A percentile compares a stretch with the other conserved stretches of the same genome.
Conservation (phyloP, 306 rosid genomes). For the Gleditsia sinensis region DNA sequence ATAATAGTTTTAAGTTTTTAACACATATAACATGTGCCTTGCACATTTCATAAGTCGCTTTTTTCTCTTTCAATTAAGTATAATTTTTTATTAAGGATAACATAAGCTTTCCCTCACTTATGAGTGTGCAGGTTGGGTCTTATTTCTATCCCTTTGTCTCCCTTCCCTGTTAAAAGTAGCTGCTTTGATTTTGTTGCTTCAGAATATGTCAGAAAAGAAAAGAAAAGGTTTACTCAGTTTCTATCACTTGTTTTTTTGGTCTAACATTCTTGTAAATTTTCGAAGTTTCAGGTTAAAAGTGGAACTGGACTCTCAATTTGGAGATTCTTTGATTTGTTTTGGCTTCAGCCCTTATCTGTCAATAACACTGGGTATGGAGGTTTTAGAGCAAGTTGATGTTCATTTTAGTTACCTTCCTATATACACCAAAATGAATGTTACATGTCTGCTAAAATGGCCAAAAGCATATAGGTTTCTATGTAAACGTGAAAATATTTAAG, state of each 20-base stretch:
- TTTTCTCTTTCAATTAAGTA: not conserved
- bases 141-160: not conserved
- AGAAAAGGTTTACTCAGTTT: not conserved
- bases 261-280: not conserved
- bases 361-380: not conserved
- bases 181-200: not conserved
- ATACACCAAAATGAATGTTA: not conserved
- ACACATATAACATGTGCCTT: not conserved
- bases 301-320: not conserved
- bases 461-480: not conserved
- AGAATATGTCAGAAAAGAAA: not conserved
- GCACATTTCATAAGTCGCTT: not conserved
- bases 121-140: not conserved
- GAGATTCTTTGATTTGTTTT: not conserved
- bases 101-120: constrained; percentile 5
- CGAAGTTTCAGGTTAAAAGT: not conserved
- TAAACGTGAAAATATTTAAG: not conserved
- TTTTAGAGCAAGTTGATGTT: not conserved
- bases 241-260: not conserved
- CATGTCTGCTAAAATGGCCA: not conserved
- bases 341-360: not conserved
- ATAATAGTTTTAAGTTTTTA: constrained; percentile 1
- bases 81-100: constrained; percentile 14
- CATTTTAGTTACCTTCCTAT: not conserved
- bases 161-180: not conserved